phyloP scores from a whole-genome alignment of 352 stramenopile species.

The Blastocystis sp. region DNA sequence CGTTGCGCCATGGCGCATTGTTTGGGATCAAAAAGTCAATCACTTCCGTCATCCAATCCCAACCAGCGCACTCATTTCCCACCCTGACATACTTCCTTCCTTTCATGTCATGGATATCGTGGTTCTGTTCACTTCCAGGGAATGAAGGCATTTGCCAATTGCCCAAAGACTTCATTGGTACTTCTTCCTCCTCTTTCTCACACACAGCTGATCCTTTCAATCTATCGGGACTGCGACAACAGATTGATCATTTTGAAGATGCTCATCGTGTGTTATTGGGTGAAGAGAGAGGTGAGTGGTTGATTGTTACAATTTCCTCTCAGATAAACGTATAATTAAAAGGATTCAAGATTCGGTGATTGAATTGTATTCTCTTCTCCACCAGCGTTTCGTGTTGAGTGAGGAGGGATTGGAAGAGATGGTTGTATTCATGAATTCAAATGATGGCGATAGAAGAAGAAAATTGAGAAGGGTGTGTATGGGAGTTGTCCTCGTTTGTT shows the following conservation, averaged over 20 bases:
- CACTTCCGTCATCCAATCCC: no score
- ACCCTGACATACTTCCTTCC: no score
- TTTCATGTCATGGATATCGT: slow-evolving; percentile 46
- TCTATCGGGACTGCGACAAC: neutral
- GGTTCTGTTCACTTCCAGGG: slow-evolving; percentile 43
- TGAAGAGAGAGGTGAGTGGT: neutral
- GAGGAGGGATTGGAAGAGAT: slow-evolving; percentile 22
- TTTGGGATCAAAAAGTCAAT: neutral
- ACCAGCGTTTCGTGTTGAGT: neutral
- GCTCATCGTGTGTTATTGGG: neutral
- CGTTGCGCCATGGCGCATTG: neutral
- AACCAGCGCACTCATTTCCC: no score
- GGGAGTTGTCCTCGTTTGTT: slow-evolving; percentile 25
- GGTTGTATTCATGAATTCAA: neutral
- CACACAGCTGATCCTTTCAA: slow-evolving; percentile 6
- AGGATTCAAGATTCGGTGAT: neutral
- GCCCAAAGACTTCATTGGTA: slow-evolving; percentile 14
- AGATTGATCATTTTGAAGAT: slow-evolving; percentile 14
- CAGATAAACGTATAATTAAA: slow-evolving; percentile 23
- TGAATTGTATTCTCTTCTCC: slow-evolving; percentile 36
- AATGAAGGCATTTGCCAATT: slow-evolving; percentile 34
- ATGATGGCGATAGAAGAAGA: slow-evolving; percentile 1
- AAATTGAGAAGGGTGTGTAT: slow-evolving; percentile 7
- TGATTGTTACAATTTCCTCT: neutral
- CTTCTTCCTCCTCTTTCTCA: neutral